Conservation (phyloP, 352 stramenopile species). For the Blastocystis sp. region DNA sequence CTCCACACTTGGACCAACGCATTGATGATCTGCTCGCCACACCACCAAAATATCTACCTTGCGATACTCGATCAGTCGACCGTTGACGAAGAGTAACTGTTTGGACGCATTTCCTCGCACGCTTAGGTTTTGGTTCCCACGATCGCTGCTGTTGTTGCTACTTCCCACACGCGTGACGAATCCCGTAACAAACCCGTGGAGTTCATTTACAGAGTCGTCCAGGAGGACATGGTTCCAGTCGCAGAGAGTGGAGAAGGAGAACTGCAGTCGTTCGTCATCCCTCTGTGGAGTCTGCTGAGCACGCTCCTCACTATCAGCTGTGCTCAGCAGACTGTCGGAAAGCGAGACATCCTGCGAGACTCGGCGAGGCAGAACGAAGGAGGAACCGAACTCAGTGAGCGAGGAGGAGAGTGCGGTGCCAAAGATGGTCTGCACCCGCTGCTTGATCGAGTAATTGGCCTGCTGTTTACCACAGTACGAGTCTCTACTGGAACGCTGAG, state of each 20-base stretch:
- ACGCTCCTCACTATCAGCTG: background rate
- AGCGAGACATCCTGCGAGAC: background rate
- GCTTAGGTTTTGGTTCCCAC: conserved; percentile 57
- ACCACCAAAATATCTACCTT: background rate
- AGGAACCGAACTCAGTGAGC: conserved; percentile 23
- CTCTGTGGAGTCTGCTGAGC: background rate
- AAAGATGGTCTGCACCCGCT: background rate
- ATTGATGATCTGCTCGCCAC: background rate
- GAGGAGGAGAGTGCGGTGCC: background rate
- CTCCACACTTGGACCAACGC: conserved; percentile 75
- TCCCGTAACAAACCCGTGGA: conserved; percentile 15
- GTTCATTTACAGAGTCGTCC: background rate
- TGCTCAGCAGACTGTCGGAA: background rate
- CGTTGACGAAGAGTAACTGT: conserved; percentile 92
- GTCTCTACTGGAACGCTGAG: conserved; percentile 1
- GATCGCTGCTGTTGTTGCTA: background rate
- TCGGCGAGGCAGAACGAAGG: background rate
- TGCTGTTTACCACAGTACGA: background rate
- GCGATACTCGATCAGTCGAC: conserved; percentile 68
- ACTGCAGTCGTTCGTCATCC: background rate
- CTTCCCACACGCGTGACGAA: conserved; percentile 12
- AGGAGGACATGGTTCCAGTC: background rate
- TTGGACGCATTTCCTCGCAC: conserved; percentile 73
- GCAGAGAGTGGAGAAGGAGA: background rate
- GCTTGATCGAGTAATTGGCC: conserved; percentile 46